Evolutionary conservation across 2,329 filamentous ascomycete genomes (phyloP), one percentile per base, ranked within the genome.

Genomic region (Cercospora citrullina): DNA sequence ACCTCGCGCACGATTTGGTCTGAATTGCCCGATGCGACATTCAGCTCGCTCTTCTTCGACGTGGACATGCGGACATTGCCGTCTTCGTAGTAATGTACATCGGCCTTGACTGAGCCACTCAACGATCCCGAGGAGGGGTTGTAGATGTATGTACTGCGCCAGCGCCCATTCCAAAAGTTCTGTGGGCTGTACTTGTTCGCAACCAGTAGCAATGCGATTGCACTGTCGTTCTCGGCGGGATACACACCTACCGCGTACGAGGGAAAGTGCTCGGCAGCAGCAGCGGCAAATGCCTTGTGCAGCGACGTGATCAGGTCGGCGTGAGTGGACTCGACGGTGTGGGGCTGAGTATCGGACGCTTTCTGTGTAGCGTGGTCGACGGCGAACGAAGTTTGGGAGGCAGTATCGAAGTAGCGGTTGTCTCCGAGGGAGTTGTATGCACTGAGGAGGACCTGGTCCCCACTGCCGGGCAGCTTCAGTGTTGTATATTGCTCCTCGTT

Each of bases 81-180:
- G 78, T 99, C 96, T 82, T 99, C 95, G 83, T 99, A 99, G 86
- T 99, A 99, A 85, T 99, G 95, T 62, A 99, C 94, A 74, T 98
- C 94, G 64, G 97, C 92, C 80, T 94, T 93, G 80, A 98, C 89
- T 68, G 86, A 89, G 75, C 95, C 95, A 42, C 89, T 88, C 53
- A 98, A 83, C 59, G 84, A 84, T 71, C 85, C 85, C 1, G 87
- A 87, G n/a, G 88, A 83, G 0, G 93, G 89, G 70, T 90, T 86
- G 80, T 91, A 91, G 75, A 91, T 86, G 83, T 98, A 98, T 63
- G 91, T 86, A 59, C 92, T 94, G 76, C 95, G 91, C 92, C 95
- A 99, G 71, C 95, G 93, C 70, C 95, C 95, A 82, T 97, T 98
- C 93, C 95, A 98, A 86, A 93, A 99, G 85, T 99, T 99, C 79